Evolutionary conservation across 2,329 filamentous ascomycete genomes (phyloP), one percentile per base, ranked within the genome.

Genomic region (Alternaria panax): DNA sequence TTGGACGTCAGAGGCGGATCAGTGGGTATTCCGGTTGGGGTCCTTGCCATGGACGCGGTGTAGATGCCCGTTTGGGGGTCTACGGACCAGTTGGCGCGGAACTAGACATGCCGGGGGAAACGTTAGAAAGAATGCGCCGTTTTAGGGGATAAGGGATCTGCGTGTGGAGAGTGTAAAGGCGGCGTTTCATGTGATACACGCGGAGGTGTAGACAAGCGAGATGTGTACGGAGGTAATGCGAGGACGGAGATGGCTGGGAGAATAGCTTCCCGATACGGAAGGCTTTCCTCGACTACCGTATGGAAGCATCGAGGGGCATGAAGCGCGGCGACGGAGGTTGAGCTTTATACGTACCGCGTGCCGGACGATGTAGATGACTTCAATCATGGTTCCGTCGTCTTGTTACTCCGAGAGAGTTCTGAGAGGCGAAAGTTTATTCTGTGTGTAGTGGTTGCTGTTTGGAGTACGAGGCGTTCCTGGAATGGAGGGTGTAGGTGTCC

Each of bases 1-100:
- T 98, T 90, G 22, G 91, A 88, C 7, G 93, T 93, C 69, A 99
- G 85, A 9, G 92, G 89, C 45, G 93, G 93, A 75, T 99, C 95
- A 25, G 91, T 90, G 4, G 93, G 85, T 64, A 97, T 93, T 53
- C 92, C 91, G 6, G 95, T 98, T 1, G 95, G 94, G 36, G 92
- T 92, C 41, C 85, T 65, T 48, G 62, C 87, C 59, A 84, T 84
- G 30, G 83, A 84, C 24, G 90, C 83, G 54, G 85, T 86, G 82
- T 98, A 98, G 68, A 84, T 85, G 53, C 95, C 94, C 36, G 92
- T 94, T 62, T 85, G 81, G 45, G 88, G 87, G 79, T 98, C 89
- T 61, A 98, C 92, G 42, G 87, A 87, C 92, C 93, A 98, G 76
- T 91, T 93, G 65, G 91, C 90, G 63, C 95, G 92, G 79, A 96